Conservation (phyloP, 2,329 filamentous ascomycete species). For the Phoma herbarum region DNA sequence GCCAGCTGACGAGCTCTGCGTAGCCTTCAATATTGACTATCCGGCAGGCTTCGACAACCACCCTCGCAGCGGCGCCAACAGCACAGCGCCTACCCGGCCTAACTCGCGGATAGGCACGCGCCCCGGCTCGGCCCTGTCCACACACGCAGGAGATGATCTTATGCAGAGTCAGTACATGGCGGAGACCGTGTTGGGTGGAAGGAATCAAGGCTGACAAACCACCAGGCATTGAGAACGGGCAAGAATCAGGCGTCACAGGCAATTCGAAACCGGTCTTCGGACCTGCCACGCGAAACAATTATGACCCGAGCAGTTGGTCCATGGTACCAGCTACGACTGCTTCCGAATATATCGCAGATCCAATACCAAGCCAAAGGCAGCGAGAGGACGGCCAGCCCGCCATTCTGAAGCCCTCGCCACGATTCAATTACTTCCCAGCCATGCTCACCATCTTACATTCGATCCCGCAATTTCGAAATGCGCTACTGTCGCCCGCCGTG, state of each 20-base stretch:
- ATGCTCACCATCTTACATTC: conserved; percentile 69
- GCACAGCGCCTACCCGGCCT: conserved; percentile 48
- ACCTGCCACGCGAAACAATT: conserved; percentile 63
- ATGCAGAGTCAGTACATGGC: conserved; percentile 44
- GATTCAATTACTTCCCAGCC: conserved; percentile 63
- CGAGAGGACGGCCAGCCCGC: conserved; percentile 61
- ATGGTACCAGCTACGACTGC: conserved; percentile 61
- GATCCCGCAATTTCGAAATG: conserved; percentile 67
- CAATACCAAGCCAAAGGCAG: conserved; percentile 59
- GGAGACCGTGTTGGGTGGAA: neutral
- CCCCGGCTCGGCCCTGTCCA: conserved; percentile 42
- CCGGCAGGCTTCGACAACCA: conserved; percentile 43
- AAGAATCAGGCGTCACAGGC: conserved; percentile 64
- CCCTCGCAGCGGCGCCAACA: conserved; percentile 42
- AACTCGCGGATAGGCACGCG: conserved; percentile 45
- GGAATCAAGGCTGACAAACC: conserved; percentile 26
- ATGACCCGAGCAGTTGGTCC: conserved; percentile 65
- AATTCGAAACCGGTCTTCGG: conserved; percentile 58
- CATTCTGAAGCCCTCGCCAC: conserved; percentile 65
- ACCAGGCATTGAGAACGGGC: conserved; percentile 48
- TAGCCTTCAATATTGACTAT: conserved; percentile 50
- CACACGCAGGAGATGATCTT: conserved; percentile 42
- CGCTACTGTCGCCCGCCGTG: conserved; percentile 60
- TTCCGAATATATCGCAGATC: conserved; percentile 62
- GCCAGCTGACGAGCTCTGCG: conserved; percentile 24